These are phyloP conservation scores for Neopestalotiopsis rosae DNA, from an alignment of 2,329 filamentous ascomycete genomes.

Conservation along the genomic window DNA sequence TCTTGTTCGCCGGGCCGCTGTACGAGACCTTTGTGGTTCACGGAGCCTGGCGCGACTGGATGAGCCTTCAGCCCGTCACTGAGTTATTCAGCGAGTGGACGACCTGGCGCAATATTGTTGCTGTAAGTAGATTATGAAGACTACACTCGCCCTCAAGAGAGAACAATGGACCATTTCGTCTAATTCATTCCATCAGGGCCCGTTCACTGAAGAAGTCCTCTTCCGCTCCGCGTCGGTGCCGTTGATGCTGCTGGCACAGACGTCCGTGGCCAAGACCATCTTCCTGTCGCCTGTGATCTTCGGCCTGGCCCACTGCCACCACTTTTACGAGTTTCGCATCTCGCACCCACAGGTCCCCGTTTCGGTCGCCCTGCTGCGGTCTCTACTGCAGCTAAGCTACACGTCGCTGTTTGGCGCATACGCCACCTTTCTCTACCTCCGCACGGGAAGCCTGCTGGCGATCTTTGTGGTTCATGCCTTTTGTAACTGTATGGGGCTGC, in stretches of 20 bases:
- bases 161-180: slow-evolving; percentile 16
- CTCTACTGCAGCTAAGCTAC: slow-evolving; percentile 84
- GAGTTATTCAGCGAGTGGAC: slow-evolving; percentile 75
- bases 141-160: background rate
- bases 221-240: slow-evolving; percentile 89
- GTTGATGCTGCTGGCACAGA: slow-evolving; percentile 75
- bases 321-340: slow-evolving; percentile 92
- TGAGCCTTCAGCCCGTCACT: slow-evolving; percentile 58
- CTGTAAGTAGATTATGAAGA: slow-evolving; percentile 58
- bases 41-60: slow-evolving; percentile 70
- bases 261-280: slow-evolving; percentile 64
- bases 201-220: slow-evolving; percentile 89
- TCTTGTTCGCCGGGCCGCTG: slow-evolving; percentile 84
- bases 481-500: slow-evolving; percentile 92
- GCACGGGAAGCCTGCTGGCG: slow-evolving; percentile 80
- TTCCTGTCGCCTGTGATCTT: slow-evolving; percentile 89
- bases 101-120: slow-evolving; percentile 85
- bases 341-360: slow-evolving; percentile 75
- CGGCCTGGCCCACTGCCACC: slow-evolving; percentile 90
- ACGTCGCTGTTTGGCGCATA: slow-evolving; percentile 95
- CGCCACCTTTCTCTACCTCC: slow-evolving; percentile 85
- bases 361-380: slow-evolving; percentile 68
- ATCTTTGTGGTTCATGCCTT: slow-evolving; percentile 82
- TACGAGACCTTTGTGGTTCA: slow-evolving; percentile 81
- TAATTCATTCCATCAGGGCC: slow-evolving; percentile 61